Conservation (phyloP, 2,329 filamentous ascomycete species). For the Alternaria triticimaculans region DNA sequence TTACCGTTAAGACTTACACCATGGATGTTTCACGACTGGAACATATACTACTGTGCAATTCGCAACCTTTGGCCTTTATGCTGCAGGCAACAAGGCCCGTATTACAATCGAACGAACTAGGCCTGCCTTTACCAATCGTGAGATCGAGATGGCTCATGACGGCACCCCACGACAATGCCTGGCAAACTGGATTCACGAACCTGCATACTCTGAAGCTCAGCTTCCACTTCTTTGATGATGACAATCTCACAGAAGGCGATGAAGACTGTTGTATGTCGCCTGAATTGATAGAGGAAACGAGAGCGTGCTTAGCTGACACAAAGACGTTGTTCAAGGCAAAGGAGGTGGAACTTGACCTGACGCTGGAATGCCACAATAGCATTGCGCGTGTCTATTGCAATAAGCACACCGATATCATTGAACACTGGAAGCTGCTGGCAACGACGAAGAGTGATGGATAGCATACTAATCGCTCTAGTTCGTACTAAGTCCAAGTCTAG, state of each 20-base stretch:
- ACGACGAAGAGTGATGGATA: neutral
- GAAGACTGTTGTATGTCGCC: neutral
- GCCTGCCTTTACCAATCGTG: neutral
- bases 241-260: neutral
- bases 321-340: neutral
- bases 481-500: neutral
- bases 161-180: neutral
- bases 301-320: neutral
- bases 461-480: neutral
- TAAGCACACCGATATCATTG: neutral
- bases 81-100: neutral
- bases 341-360: neutral
- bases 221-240: neutral
- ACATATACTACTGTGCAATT: neutral
- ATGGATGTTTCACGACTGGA: neutral
- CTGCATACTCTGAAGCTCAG: neutral
- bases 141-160: neutral
- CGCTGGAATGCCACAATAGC: neutral
- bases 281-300: neutral
- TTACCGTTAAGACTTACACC: neutral
- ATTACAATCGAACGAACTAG: neutral
- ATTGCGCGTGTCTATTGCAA: neutral
- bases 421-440: neutral
- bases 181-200: neutral
- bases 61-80: neutral